phyloP scores from a whole-genome alignment of 2,329 filamentous ascomycete species.

The Pseudodiploospora longispora region DNA sequence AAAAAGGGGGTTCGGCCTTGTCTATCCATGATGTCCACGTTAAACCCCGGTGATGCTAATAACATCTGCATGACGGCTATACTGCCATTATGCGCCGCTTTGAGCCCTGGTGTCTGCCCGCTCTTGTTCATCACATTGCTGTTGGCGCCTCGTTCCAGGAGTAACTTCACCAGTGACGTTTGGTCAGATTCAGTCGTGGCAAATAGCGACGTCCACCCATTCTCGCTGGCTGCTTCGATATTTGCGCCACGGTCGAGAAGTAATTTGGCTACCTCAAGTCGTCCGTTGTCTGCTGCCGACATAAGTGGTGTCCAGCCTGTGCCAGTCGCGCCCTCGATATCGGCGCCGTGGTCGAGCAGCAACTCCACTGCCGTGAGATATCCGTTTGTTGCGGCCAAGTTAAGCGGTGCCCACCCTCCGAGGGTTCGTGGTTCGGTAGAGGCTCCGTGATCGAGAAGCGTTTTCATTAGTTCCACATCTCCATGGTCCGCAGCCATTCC shows the following conservation, averaged over 20 bases:
- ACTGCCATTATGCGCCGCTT: constrained; percentile 4
- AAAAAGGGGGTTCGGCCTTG: constrained; percentile 6
- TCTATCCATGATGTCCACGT: constrained; percentile 3
- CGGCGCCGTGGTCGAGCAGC: constrained; percentile 2
- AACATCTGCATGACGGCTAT: not conserved
- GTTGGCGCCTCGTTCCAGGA: constrained; percentile 6
- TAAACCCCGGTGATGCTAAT: not conserved
- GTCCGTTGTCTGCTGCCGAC: constrained; percentile 2
- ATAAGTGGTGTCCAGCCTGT: constrained; percentile 7
- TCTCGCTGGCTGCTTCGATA: constrained; percentile 1
- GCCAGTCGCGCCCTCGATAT: constrained; percentile 1
- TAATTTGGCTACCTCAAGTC: constrained; percentile 1
- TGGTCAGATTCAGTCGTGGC: constrained; percentile 5
- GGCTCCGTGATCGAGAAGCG: constrained; percentile 4
- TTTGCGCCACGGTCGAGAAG: constrained; percentile 5
- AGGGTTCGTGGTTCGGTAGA: not conserved
- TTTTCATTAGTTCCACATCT: not conserved
- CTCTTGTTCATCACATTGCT: not conserved
- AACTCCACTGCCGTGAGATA: not conserved
- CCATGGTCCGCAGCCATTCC: constrained; percentile 6
- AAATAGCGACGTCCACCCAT: constrained; percentile 6
- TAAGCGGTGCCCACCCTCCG: constrained; percentile 1
- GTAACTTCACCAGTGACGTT: not conserved
- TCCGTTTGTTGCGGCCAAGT: constrained; percentile 4
- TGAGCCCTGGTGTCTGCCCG: constrained; percentile 3